Evolutionary conservation across 352 stramenopile species (phyloP).

Genomic region (Thraustotheca clavata): DNA sequence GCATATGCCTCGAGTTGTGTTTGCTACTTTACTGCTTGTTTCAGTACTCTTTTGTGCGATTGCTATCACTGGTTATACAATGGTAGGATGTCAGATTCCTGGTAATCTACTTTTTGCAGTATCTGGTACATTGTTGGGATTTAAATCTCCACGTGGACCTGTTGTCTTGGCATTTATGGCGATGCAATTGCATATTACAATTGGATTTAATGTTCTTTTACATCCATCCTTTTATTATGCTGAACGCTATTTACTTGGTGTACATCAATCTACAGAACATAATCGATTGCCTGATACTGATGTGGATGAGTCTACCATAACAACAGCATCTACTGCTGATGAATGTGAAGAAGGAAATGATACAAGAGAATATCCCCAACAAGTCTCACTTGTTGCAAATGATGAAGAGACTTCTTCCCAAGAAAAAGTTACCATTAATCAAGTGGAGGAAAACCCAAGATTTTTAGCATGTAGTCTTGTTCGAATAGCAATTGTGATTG

Average conservation of each 20-base stretch:
- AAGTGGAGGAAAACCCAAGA: neutral
- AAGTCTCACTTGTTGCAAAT: neutral
- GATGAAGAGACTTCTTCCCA: neutral
- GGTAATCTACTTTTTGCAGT: slow-evolving; percentile 27
- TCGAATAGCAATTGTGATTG: slow-evolving; percentile 32
- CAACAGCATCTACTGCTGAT: neutral
- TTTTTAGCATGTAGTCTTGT: slow-evolving; percentile 21
- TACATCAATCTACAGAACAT: slow-evolving; percentile 5
- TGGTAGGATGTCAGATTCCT: slow-evolving; percentile 25
- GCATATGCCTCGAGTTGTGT: slow-evolving; percentile 26
- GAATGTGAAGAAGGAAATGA: neutral
- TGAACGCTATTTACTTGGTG: slow-evolving; percentile 17
- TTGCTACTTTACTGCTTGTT: slow-evolving; percentile 20
- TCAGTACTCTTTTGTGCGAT: slow-evolving; percentile 23
- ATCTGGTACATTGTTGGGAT: slow-evolving; percentile 16
- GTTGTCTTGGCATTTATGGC: slow-evolving; percentile 22
- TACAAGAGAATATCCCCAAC: neutral
- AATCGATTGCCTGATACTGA: neutral
- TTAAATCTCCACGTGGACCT: slow-evolving; percentile 4
- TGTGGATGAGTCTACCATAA: too few species aligned
- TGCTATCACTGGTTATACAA: slow-evolving; percentile 21
- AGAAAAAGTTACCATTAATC: neutral
- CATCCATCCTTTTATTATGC: slow-evolving; percentile 24
- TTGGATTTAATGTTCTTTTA: slow-evolving; percentile 24
- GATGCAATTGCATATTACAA: slow-evolving; percentile 27